Evolutionary conservation across 73 alveolate species (phyloP), one percentile per base, ranked within the genome.

Genomic region (Paramecium sexaurelia): DNA sequence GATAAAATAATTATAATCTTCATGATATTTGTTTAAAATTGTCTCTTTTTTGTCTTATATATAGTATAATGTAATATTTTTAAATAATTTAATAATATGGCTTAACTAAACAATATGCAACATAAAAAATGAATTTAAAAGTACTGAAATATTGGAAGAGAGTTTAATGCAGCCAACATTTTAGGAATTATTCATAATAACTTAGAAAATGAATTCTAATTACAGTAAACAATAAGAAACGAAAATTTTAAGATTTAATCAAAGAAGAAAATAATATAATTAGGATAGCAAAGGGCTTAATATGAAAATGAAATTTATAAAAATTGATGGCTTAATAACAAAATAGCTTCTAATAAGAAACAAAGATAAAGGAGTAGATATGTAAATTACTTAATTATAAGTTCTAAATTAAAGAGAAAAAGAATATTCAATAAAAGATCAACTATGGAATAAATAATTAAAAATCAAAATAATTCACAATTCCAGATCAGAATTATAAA

Each of bases 231-330:
- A n/a, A n/a, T n/a, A n/a, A n/a, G 17, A 73, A 36, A 36, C 35
- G 87, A 2, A 39, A 73, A 73, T 22, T 73, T 20, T 22, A 73
- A n/a, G 57, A 73, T 73, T 24, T 36, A 17, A 20, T 73, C 13
- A 73, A 73, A 24, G 32, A 73, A 73, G 11, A 20, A 78, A 78
- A 78, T 22, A 78, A 45, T 78, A 41, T 22, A 75, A 78, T 20
- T 43, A 26, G 17, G 73, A 78, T n/a, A 78, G 68, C 19, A 78
- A 40, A 78, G 90, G 73, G 17, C 17, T 78, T 43, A 78, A 78
- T 78, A 78, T 78, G 90, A 78, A 32, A 78, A 78, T 78, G 90
- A 78, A 78, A 41, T 41, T 33, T 78, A 37, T 45, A 39, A 78
- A 78, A 78, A 78, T 22, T 37, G 7, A 7, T 78, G 11, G 27